phyloP scores from a whole-genome alignment of 2,329 filamentous ascomycete genomes.

The Apiospora rasikravindrae region DNA sequence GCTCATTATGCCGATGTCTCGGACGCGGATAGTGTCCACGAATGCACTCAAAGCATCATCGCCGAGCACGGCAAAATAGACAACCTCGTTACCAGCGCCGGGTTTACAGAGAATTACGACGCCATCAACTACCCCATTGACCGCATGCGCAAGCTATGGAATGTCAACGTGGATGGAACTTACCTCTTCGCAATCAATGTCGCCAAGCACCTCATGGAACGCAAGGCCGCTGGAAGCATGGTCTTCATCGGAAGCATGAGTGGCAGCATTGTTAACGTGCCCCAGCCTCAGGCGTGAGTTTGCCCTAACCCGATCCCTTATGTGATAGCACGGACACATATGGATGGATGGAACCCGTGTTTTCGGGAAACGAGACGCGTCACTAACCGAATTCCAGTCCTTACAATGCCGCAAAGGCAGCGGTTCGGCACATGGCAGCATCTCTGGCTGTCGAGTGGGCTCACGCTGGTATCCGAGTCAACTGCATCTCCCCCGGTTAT shows the following conservation, averaged over 20 bases:
- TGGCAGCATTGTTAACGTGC: slow-evolving; percentile 90
- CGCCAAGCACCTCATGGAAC: slow-evolving; percentile 86
- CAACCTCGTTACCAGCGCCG: slow-evolving; percentile 92
- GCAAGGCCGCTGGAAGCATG: slow-evolving; percentile 80
- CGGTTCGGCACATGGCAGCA: slow-evolving; percentile 84
- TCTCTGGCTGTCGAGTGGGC: slow-evolving; percentile 96
- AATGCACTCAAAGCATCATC: slow-evolving; percentile 73
- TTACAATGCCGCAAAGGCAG: slow-evolving; percentile 93
- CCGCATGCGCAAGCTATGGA: slow-evolving; percentile 91
- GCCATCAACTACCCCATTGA: slow-evolving; percentile 90
- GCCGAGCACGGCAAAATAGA: slow-evolving; percentile 81
- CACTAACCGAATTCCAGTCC: slow-evolving; percentile 53
- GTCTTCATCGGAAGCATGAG: slow-evolving; percentile 97
- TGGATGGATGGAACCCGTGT: background rate
- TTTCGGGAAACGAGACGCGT: background rate
- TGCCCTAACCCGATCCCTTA: background rate
- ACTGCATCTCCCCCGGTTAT: slow-evolving; percentile 94
- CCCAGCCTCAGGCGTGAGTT: slow-evolving; percentile 80
- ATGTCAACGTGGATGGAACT: slow-evolving; percentile 90
- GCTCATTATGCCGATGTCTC: slow-evolving; percentile 91
- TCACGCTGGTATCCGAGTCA: slow-evolving; percentile 83
- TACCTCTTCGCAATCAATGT: slow-evolving; percentile 86
- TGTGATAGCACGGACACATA: background rate
- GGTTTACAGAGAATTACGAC: slow-evolving; percentile 95
- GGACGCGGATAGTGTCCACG: slow-evolving; percentile 76